Base-by-base conservation (phyloP, 202 grass and related monocot species). In the Elaeis oleifera region DNA sequence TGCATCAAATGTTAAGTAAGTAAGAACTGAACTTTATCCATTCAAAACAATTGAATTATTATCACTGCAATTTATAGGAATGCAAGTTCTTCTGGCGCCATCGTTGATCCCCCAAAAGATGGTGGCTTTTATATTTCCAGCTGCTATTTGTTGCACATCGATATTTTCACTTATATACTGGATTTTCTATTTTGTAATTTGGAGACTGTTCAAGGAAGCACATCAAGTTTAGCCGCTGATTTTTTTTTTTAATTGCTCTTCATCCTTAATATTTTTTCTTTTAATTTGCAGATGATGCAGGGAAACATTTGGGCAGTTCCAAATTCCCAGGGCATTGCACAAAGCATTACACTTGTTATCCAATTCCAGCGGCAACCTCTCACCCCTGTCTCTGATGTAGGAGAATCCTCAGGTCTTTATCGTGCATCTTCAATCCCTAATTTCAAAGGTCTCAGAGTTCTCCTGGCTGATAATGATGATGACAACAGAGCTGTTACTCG, bases 291-390 rank as follows among this genome's bases (percentile, higher is more conserved):
- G 89, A 76, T 85, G 81, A 89, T 95, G 89, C 81, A 69, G 74
- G 84, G 84, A 48, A 89, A 88, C 60, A 95, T 95, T 44, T 95
- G 79, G 78, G 84, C 81, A 22, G 16, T 87, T 82, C 70, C 81
- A 18, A 77, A 95, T 0, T 62, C 68, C 9, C 75, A 80, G 74
- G 84, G 84, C 3, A 26, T 85, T 0, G 79, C 81, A 0, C 68
- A 85, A 80, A 79, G 78, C 63, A 89, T 95, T 69, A 80, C 74
- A 25, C 78, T 95, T 18, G 75, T 89, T 13, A 72, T 95, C 51
- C 80, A 75, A 61, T 82, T 95, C 79, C 78, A 79, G 71, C 69
- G 78, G n/a, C 84, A 77, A 56, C 51, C 75, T 11, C 50, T 69
- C 0, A 23, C 65, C 0, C 3, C 69, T 0, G 24, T 55, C 2